phyloP scores from a whole-genome alignment of 176 grass and related monocot species.

The Chloris gayana region DNA sequence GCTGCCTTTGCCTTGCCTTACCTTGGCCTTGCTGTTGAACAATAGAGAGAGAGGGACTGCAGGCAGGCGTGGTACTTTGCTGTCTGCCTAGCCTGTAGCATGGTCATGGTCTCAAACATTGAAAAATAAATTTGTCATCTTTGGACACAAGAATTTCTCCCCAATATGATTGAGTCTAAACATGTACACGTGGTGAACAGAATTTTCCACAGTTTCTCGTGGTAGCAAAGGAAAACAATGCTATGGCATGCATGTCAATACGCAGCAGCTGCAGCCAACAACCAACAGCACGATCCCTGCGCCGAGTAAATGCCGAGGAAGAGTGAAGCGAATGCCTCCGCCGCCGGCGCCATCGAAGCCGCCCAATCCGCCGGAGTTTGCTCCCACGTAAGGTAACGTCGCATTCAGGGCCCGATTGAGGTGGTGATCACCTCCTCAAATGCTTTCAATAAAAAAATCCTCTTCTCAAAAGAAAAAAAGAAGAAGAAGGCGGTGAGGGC shows the following conservation, averaged over 20 bases:
- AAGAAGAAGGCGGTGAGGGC: too few species aligned
- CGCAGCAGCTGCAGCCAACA: slow-evolving; percentile 6
- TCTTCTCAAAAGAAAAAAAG: too few species aligned
- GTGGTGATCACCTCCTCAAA: too few species aligned
- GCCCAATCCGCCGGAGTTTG: neutral
- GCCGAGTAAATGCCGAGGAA: neutral
- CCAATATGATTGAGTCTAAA: too few species aligned
- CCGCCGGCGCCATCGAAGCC: slow-evolving; percentile 6
- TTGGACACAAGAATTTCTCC: too few species aligned
- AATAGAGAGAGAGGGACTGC: too few species aligned
- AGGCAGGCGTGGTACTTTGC: slow-evolving; percentile 31
- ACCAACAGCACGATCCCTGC: neutral
- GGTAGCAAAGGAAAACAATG: too few species aligned
- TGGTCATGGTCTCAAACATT: neutral
- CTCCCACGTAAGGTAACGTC: neutral
- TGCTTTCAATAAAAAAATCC: too few species aligned
- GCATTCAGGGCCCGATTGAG: neutral
- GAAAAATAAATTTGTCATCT: neutral
- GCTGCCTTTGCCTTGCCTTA: too few species aligned
- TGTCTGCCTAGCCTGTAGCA: neutral
- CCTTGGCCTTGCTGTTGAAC: too few species aligned
- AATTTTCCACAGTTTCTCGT: neutral
- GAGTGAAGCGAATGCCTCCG: too few species aligned
- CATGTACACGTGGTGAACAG: neutral
- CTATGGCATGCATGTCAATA: too few species aligned